A percentile compares a stretch with the other conserved stretches of the same genome.
phyloP scores from a whole-genome alignment of 108 stramenopile species.

The Skeletonema tropicum region DNA sequence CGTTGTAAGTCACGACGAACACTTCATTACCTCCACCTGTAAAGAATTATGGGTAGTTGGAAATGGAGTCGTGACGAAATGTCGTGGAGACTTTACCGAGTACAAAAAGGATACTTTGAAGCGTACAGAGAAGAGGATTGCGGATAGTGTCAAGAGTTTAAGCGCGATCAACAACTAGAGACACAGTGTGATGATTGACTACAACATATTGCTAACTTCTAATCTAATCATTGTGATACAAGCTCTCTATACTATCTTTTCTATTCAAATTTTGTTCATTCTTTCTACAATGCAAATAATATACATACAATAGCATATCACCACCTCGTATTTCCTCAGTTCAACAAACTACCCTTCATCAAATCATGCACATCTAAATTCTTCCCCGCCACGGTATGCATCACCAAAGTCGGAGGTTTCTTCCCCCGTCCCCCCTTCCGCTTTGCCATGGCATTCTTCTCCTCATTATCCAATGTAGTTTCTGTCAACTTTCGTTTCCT shows the following conservation, averaged over 20 bases:
- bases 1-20: constrained; percentile 95
- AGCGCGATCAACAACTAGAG: constrained; percentile 58
- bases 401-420: constrained; percentile 80
- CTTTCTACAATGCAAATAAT: background rate
- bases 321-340: background rate
- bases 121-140: constrained; percentile 79
- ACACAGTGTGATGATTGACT: background rate
- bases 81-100: constrained; percentile 81
- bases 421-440: constrained; percentile 72
- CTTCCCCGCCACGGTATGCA: constrained; percentile 81
- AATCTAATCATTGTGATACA: background rate
- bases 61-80: constrained; percentile 68
- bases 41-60: constrained; percentile 88
- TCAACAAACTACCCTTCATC: constrained; percentile 42
- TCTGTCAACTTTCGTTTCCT: constrained; percentile 6
- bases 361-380: constrained; percentile 67
- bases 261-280: background rate
- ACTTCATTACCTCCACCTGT: constrained; percentile 83
- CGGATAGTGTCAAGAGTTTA: constrained; percentile 79
- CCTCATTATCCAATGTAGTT: constrained; percentile 4
- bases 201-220: background rate
- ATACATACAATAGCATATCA: background rate
- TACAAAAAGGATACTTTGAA: constrained; percentile 83
- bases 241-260: background rate
- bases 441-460: constrained; percentile 36